Percentiles rank a stretch among this genome's conserved stretches.
Evolutionary conservation across 768 basidiomycete species (phyloP).

Genomic region (Termitomyces sp.): DNA sequence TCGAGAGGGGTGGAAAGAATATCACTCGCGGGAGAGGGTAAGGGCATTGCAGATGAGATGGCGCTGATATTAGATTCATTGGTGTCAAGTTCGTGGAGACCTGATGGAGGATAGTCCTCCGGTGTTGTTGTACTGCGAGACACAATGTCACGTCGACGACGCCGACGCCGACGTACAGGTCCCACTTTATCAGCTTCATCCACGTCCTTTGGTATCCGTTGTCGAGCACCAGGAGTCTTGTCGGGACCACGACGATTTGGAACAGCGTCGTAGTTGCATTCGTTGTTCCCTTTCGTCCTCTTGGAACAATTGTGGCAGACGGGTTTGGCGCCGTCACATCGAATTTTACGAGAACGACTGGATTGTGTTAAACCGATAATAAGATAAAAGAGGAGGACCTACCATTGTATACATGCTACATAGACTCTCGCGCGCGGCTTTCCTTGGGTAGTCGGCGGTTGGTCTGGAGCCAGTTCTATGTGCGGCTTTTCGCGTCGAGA

Average conservation of each 20-base stretch:
- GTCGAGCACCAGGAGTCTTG: constrained; percentile 73
- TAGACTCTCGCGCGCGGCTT: constrained; percentile 70
- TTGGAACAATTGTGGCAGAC: constrained; percentile 68
- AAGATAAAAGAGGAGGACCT: constrained; percentile 15
- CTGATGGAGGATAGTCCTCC: neutral
- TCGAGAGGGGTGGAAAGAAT: constrained; percentile 10
- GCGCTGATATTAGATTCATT: constrained; percentile 5
- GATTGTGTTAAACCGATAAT: neutral
- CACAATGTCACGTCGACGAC: constrained; percentile 18
- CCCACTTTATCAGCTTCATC: constrained; percentile 27
- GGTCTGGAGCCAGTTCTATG: constrained; percentile 68
- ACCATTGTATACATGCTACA: constrained; percentile 80
- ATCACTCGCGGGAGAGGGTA: constrained; percentile 10
- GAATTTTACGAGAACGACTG: constrained; percentile 75
- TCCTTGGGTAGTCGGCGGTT: constrained; percentile 80
- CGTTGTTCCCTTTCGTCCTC: constrained; percentile 35
- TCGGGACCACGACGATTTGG: constrained; percentile 82
- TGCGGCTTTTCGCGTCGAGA: constrained; percentile 48
- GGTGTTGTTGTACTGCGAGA: constrained; percentile 6
- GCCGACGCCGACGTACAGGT: constrained; percentile 30
- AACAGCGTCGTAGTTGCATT: constrained; percentile 62
- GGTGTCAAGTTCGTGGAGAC: neutral
- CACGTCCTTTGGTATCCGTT: constrained; percentile 45
- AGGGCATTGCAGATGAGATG: neutral
- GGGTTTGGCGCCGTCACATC: constrained; percentile 80